Conservation (phyloP, 2,329 filamentous ascomycete genomes). For the Hypocrella siamensis region DNA sequence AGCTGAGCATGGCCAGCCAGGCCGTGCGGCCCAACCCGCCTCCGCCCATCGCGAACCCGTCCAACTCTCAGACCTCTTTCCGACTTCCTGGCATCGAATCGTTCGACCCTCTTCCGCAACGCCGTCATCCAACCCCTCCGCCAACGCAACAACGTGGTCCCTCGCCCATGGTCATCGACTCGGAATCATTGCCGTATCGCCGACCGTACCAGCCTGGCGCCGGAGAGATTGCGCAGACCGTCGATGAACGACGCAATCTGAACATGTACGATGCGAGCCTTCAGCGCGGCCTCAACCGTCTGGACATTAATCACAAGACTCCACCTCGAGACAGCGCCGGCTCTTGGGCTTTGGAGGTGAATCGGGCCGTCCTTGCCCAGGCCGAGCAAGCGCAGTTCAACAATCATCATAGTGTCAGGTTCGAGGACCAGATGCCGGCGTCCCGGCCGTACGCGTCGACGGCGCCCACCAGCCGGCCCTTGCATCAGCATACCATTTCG, state of each 20-base stretch:
- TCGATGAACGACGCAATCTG: slow-evolving; percentile 35
- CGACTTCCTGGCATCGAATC: slow-evolving; percentile 83
- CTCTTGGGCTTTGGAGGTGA: slow-evolving; percentile 40
- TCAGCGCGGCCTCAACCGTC: slow-evolving; percentile 47
- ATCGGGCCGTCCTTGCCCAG: slow-evolving; percentile 38
- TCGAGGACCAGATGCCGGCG: slow-evolving; percentile 30
- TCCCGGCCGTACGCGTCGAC: slow-evolving; percentile 15
- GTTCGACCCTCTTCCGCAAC: slow-evolving; percentile 61
- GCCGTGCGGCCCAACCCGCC: slow-evolving; percentile 39
- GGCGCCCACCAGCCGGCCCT: slow-evolving; percentile 14
- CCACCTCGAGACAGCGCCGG: slow-evolving; percentile 36
- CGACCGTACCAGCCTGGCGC: slow-evolving; percentile 11
- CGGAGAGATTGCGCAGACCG: slow-evolving; percentile 14
- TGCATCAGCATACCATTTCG: slow-evolving; percentile 44
- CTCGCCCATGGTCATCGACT: slow-evolving; percentile 67
- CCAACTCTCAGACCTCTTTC: slow-evolving; percentile 40
- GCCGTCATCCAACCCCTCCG: slow-evolving; percentile 41
- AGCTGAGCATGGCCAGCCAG: slow-evolving; percentile 61
- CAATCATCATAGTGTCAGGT: slow-evolving; percentile 34
- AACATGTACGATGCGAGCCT: slow-evolving; percentile 49
- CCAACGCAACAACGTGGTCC: slow-evolving; percentile 47
- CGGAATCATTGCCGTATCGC: slow-evolving; percentile 21
- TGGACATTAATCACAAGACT: slow-evolving; percentile 44
- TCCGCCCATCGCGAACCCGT: slow-evolving; percentile 29
- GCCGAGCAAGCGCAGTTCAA: slow-evolving; percentile 32